Evolutionary conservation across 306 rosid species (phyloP).

Genomic region (Albizia julibrissin): DNA sequence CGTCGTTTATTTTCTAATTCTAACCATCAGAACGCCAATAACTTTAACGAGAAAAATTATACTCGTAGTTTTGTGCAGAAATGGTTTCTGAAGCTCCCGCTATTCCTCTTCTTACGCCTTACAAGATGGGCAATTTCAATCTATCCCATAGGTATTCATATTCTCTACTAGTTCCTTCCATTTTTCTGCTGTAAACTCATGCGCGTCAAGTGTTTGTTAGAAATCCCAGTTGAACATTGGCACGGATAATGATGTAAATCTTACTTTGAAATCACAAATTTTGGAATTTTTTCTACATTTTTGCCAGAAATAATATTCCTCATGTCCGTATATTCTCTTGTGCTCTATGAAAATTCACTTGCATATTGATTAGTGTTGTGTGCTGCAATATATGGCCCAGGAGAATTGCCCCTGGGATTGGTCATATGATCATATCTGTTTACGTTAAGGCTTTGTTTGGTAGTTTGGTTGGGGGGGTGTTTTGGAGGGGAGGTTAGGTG

Average conservation of each 20-base stretch:
- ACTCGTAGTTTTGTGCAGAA: background rate
- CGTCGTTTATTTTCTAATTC: background rate
- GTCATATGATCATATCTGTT: background rate
- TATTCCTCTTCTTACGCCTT: background rate
- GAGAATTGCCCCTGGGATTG: too few relatives aligned
- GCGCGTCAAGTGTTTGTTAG: background rate
- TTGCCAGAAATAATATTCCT: background rate
- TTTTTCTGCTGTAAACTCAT: background rate
- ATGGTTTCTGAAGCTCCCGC: background rate
- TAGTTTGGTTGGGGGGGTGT: too few relatives aligned
- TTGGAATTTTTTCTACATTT: background rate
- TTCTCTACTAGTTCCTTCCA: background rate
- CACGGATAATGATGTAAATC: background rate
- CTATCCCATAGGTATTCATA: background rate
- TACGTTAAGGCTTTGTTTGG: too few relatives aligned
- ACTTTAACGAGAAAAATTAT: background rate
- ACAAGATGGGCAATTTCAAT: constrained; percentile 6
- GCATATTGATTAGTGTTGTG: background rate
- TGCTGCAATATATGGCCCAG: background rate
- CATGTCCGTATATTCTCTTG: background rate
- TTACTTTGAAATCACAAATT: background rate
- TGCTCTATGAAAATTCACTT: background rate
- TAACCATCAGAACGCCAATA: background rate
- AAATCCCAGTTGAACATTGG: background rate
- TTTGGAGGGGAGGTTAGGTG: too few relatives aligned